These are phyloP conservation scores for Claviceps humidiphila DNA, from an alignment of 2,329 filamentous ascomycete species.

Conservation along the genomic window DNA sequence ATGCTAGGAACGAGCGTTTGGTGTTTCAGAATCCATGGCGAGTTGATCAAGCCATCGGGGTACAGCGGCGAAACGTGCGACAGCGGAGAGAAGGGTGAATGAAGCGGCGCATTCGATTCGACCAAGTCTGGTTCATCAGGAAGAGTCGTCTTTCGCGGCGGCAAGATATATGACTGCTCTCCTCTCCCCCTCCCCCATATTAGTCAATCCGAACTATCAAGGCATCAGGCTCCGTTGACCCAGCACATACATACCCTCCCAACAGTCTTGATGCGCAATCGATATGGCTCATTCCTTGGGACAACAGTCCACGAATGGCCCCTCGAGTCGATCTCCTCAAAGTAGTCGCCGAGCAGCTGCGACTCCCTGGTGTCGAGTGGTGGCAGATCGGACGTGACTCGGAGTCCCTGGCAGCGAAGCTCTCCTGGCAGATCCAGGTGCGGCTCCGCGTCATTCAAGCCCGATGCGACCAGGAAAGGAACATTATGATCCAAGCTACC, in stretches of 20 bases:
- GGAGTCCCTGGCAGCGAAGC: slow-evolving; percentile 43
- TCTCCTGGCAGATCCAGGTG: slow-evolving; percentile 32
- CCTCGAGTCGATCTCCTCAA: slow-evolving; percentile 52
- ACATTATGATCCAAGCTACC: slow-evolving; percentile 80
- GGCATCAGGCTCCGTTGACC: background rate
- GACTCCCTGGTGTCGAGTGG: slow-evolving; percentile 52
- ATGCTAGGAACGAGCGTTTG: slow-evolving; percentile 71
- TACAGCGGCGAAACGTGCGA: slow-evolving; percentile 73
- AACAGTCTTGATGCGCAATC: slow-evolving; percentile 59
- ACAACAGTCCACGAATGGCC: slow-evolving; percentile 53
- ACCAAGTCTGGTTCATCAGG: slow-evolving; percentile 37
- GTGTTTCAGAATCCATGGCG: slow-evolving; percentile 78
- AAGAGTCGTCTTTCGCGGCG: slow-evolving; percentile 42
- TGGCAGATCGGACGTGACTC: slow-evolving; percentile 59
- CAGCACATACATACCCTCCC: slow-evolving; percentile 68
- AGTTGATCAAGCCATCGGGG: slow-evolving; percentile 76
- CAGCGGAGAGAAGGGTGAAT: slow-evolving; percentile 84
- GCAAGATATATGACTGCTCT: slow-evolving; percentile 39
- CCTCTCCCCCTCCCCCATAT: background rate
- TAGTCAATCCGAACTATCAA: slow-evolving; percentile 13
- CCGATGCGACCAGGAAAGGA: slow-evolving; percentile 71
- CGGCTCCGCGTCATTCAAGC: slow-evolving; percentile 39
- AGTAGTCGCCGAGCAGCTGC: slow-evolving; percentile 49
- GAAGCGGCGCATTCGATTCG: slow-evolving; percentile 44
- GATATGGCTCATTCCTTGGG: slow-evolving; percentile 35